These are phyloP conservation scores for Antrodiella citrinella DNA, from an alignment of 768 basidiomycete genomes.

Conservation along the genomic window DNA sequence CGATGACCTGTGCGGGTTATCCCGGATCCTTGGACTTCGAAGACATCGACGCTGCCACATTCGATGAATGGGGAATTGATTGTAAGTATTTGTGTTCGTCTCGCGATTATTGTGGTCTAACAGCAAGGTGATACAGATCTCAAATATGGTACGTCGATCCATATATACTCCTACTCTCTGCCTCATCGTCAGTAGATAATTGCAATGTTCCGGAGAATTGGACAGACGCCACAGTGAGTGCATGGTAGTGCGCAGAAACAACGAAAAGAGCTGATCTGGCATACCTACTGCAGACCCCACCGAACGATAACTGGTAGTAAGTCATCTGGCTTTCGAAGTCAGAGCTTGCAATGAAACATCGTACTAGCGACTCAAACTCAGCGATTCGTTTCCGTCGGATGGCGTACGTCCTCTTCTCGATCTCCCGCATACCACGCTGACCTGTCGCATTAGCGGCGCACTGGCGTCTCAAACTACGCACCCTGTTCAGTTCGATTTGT, in stretches of 20 bases:
- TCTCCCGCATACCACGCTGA: not conserved
- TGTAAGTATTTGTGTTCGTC: too few relatives aligned
- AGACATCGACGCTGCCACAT: constrained; percentile 48
- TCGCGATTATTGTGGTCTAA: too few relatives aligned
- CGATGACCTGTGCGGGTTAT: constrained; percentile 56
- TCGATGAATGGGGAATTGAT: constrained; percentile 59
- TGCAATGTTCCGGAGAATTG: constrained; percentile 47
- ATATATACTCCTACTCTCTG: too few relatives aligned
- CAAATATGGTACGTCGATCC: constrained; percentile 39
- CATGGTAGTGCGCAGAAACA: not conserved
- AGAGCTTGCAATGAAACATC: not conserved
- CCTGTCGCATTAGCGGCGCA: constrained; percentile 29
- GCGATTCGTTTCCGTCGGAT: constrained; percentile 49
- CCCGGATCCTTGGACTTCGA: constrained; percentile 61
- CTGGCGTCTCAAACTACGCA: constrained; percentile 31
- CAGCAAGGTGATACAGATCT: constrained; percentile 23
- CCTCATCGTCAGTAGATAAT: constrained; percentile 29
- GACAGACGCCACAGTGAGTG: constrained; percentile 33
- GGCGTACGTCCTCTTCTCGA: constrained; percentile 29
- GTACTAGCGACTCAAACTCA: constrained; percentile 38
- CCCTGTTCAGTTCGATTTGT: constrained; percentile 42
- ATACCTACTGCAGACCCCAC: constrained; percentile 21
- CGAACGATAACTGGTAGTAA: constrained; percentile 40
- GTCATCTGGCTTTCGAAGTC: constrained; percentile 13
- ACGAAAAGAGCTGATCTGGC: not conserved